Conservation (phyloP, 2,329 filamentous ascomycete species). For the Helotiales sp. region DNA sequence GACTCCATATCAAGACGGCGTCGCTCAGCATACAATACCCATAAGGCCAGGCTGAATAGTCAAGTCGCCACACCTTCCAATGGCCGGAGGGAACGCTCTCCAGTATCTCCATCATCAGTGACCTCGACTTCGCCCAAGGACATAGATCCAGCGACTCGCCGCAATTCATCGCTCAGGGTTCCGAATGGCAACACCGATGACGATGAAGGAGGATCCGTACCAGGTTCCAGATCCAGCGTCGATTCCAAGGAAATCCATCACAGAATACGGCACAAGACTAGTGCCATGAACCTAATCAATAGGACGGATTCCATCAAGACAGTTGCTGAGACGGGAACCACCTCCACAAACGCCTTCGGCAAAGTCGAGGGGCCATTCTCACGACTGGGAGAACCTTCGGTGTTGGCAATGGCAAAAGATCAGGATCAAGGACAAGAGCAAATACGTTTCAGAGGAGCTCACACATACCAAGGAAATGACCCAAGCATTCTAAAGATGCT, state of each 20-base stretch:
- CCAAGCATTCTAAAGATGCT: slow-evolving; percentile 70
- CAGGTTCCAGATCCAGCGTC: slow-evolving; percentile 31
- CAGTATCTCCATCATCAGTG: slow-evolving; percentile 24
- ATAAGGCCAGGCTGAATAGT: slow-evolving; percentile 46
- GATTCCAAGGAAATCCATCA: slow-evolving; percentile 38
- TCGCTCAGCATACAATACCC: slow-evolving; percentile 51
- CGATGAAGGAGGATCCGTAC: slow-evolving; percentile 32
- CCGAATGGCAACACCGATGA: slow-evolving; percentile 28
- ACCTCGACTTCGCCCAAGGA: slow-evolving; percentile 27
- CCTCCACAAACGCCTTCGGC: slow-evolving; percentile 63
- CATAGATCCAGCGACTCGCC: slow-evolving; percentile 19
- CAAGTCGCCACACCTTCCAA: slow-evolving; percentile 22
- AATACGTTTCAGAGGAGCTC: slow-evolving; percentile 60
- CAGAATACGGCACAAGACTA: slow-evolving; percentile 56
- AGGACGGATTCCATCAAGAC: slow-evolving; percentile 59
- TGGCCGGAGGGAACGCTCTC: slow-evolving; percentile 19
- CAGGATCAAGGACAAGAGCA: slow-evolving; percentile 38
- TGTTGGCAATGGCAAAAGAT: slow-evolving; percentile 38
- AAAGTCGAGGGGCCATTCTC: slow-evolving; percentile 55
- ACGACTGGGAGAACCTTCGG: slow-evolving; percentile 35
- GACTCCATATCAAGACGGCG: slow-evolving; percentile 58
- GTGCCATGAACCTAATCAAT: slow-evolving; percentile 61
- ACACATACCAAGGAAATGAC: slow-evolving; percentile 83
- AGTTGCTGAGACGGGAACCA: slow-evolving; percentile 63
- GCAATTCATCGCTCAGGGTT: slow-evolving; percentile 15